These are phyloP conservation scores for Fistulinella cinereoalba DNA, from an alignment of 1,284 basidiomycete species.

Conservation along the genomic window DNA sequence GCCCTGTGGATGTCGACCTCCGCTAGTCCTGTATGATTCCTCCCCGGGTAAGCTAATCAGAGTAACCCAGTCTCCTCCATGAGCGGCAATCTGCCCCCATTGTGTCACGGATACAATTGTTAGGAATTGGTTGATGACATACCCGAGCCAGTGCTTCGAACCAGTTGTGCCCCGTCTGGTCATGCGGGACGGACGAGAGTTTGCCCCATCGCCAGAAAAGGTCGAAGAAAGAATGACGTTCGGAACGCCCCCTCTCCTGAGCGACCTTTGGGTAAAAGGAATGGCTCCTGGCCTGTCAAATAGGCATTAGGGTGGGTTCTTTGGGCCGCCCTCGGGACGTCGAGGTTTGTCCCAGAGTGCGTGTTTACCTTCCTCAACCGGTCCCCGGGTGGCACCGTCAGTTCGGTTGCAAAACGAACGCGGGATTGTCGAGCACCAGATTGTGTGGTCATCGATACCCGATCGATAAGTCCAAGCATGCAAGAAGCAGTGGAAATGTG, in stretches of 20 bases:
- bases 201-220: slow-evolving; percentile 36
- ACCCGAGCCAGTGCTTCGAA: slow-evolving; percentile 6
- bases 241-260: slow-evolving; percentile 35
- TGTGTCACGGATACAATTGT: not conserved
- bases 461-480: slow-evolving; percentile 8
- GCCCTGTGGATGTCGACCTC: slow-evolving; percentile 1
- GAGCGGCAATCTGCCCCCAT: slow-evolving; percentile 1
- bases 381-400: slow-evolving; percentile 20
- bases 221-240: slow-evolving; percentile 34
- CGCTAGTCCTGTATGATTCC: not conserved
- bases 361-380: slow-evolving; percentile 19
- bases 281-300: slow-evolving; percentile 24
- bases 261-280: slow-evolving; percentile 40
- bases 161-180: not conserved
- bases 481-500: not conserved
- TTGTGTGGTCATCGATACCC: slow-evolving; percentile 19
- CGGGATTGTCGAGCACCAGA: slow-evolving; percentile 5
- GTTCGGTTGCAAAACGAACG: slow-evolving; percentile 24
- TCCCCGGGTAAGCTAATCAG: not conserved
- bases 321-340: too few species aligned
- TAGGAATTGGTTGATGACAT: not conserved
- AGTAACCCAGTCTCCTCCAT: slow-evolving; percentile 3
- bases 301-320: not conserved
- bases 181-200: slow-evolving; percentile 13
- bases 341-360: too few species aligned